Evolutionary conservation across 108 stramenopile species (phyloP), one percentile per base, ranked within the genome.

Genomic region (Cyclotella baltica): DNA sequence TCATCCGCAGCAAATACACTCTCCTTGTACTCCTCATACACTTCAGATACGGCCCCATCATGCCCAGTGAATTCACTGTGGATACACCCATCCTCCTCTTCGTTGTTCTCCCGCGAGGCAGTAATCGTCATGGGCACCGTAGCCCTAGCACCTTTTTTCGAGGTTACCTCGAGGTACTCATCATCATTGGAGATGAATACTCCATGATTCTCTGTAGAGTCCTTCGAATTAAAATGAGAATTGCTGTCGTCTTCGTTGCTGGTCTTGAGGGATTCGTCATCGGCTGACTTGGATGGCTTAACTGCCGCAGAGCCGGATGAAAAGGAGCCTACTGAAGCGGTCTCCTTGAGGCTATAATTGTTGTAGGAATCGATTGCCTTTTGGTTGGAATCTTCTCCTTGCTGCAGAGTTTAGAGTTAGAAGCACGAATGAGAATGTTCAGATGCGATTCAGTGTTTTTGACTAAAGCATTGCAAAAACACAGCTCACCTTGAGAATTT

Each of bases 321-420:
- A 23, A 23, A 57, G 2, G 55, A 27, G 6, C 6, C 28, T 0
- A 27, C 37, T 0, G 63, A 64, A 11, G 16, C 9, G 25, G 31
- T 64, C 5, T 67, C 67, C 33, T 67, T 67, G 30, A 74, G 38
- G 37, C 64, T 63, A 37, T 65, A 74, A n/a, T 74, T 74, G 62
- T 36, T 55, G 52, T 53, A 74, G 50, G 73, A 74, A 46, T 74
- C 73, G 10, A 74, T 64, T 5, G 22, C 35, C 51, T 74, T 52
- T 25, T 74, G 73, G 19, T 50, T 74, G 2, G 51, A 19, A 28
- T 64, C 73, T 53, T 74, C 73, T 55, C 52, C 63, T 74, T 74
- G 62, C 53, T 74, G 35, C 10, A 72, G 40, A 2, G 48, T 56
- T 70, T 56, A n/a, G 20, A 70, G 69, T 20, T 68, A 53, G 20